Evolutionary conservation across 1,284 basidiomycete genomes (phyloP).

Genomic region (Cryptococcus deneoformans): DNA sequence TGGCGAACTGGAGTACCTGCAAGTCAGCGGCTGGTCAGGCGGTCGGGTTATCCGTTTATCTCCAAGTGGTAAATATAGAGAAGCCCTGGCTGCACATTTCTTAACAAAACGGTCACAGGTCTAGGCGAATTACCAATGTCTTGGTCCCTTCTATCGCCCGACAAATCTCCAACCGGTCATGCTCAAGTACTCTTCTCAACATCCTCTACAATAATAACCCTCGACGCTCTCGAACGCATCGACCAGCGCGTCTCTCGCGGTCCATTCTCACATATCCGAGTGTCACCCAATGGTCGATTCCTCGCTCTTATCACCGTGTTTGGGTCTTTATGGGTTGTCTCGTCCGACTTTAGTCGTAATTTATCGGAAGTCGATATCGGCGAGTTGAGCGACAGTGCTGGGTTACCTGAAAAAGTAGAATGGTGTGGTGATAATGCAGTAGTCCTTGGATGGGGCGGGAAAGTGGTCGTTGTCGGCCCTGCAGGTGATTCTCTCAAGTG

Average conservation of each 20-base stretch:
- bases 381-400: slow-evolving; percentile 33
- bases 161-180: slow-evolving; percentile 78
- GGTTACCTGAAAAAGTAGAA: slow-evolving; percentile 61
- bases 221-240: slow-evolving; percentile 79
- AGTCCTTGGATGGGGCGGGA: slow-evolving; percentile 72
- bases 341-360: slow-evolving; percentile 83
- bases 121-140: slow-evolving; percentile 71
- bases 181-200: slow-evolving; percentile 80
- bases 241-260: slow-evolving; percentile 87
- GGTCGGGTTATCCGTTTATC: slow-evolving; percentile 62
- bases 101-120: slow-evolving; percentile 49
- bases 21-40: slow-evolving; percentile 83
- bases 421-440: slow-evolving; percentile 99
- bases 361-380: slow-evolving; percentile 77
- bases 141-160: slow-evolving; percentile 84
- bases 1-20: slow-evolving; percentile 69
- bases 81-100: neutral
- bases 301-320: slow-evolving; percentile 75
- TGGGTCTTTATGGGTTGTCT: slow-evolving; percentile 84
- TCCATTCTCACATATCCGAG: slow-evolving; percentile 80
- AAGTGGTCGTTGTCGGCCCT: slow-evolving; percentile 83
- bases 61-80: slow-evolving; percentile 59
- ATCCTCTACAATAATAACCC: slow-evolving; percentile 67
- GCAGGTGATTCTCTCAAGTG: slow-evolving; percentile 83
- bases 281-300: slow-evolving; percentile 91